Base-by-base conservation (phyloP, 2,329 filamentous ascomycete species). In the Coleophoma eucalyptorum region DNA sequence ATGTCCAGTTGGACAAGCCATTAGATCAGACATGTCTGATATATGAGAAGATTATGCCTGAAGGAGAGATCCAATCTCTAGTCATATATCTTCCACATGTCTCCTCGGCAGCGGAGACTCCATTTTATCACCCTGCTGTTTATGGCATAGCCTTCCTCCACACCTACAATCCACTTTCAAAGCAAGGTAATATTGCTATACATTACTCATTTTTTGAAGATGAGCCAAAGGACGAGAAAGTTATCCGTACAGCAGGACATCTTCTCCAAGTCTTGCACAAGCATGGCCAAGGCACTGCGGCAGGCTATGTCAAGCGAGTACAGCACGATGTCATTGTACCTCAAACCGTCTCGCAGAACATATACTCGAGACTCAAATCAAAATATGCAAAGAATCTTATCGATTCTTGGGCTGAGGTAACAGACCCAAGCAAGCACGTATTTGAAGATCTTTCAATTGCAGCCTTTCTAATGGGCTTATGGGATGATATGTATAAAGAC, bases 391-490 rank as follows among this genome's bases (percentile, higher is more conserved):
- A 81, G 18, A 62, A 69, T 1, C 72, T 99, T 12, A 86, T 91
- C 13, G 69, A 80, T n/a, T 72, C 70, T 1, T 99, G 93, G 94
- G 84, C 84, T 13, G 94, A 97, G 71, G 79, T 80, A 47, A 97
- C 92, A 0, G 91, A 96, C 64, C 89, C 92, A 0, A 75, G 76
- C 15, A 99, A 97, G 67, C 92, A 97, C 64, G 90, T 97, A 3
- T 97, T 97, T 68, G 94, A 99, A 66, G 93, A 97, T 65, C 72
- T 99, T 18, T 81, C 84, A 4, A 97, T 99, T 55, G 89, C 93
- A 0, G 89, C 93, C 0, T 99, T 97, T 62, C 73, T 97, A 47
- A 89, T 97, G 21, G 92, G 97, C 72, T 72, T 97, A 2, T 99
- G 94, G 94, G 71, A 74, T 12, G 83, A 87, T 51, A 93, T 96